Base-by-base conservation (phyloP, 202 grass and related monocot species). In the Digitaria exilis region DNA sequence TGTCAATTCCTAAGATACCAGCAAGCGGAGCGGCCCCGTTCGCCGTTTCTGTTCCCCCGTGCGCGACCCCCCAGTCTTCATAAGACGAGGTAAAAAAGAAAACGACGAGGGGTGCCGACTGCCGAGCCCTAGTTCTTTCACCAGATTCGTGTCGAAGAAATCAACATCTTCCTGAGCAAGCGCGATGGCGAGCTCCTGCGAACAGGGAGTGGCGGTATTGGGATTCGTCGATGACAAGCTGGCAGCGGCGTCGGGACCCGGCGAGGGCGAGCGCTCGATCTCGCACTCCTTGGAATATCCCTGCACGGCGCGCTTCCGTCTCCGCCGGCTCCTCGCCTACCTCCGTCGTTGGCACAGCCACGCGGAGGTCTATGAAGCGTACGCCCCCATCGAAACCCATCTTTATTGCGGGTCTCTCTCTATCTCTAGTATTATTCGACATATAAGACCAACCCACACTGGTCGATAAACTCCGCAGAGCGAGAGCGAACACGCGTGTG, bases 231-330 rank as follows among this genome's bases (percentile, higher is more conserved):
- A 31, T 9, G 2, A 6, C 3, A 17, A 32, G 7, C 41, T 39
- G 37, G 37, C 5, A 13, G 41, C 65, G 65, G 7, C 24, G 39
- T n/a, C 39, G 8, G 65, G 4, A 6, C 26, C n/a, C 39, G 4
- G 10, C 39, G 4, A 44, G 9, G 65, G 7, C 42, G 25, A 18
- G 39, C n/a, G 19, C 13, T 13, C 2, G 12, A 24, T 26, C 42
- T 18, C 46, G 25, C 42, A 14, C 42, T 46, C 22, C 67, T 24
- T 70, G 42, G 67, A 70, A 28, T 70, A 70, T 46, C 67, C 67
- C 68, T 71, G 68, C 68, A 71, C 68, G 25, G 15, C 14, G 7
- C 68, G 68, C 25, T 26, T 71, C 68, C 68, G 68, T 28, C 68
- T 17, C 59, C 59, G 59, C 28, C 59, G 59, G 6, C 28, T 62